These are phyloP conservation scores for Tetragonia tetragonoides DNA, from an alignment of 148 eudicot genomes.

Conservation along the genomic window DNA sequence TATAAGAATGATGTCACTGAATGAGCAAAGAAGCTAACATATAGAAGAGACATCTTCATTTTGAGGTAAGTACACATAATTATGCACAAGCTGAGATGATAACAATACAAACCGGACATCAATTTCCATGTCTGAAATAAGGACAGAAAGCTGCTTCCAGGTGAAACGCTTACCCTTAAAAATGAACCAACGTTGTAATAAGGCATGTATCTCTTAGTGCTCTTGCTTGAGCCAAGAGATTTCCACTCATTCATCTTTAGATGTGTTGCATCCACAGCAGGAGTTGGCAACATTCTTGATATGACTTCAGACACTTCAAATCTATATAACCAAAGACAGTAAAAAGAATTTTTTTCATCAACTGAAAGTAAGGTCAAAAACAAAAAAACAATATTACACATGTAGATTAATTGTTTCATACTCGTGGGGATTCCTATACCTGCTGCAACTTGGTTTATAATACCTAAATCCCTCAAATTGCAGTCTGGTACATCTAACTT, in stretches of 20 bases:
- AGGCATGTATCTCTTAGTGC: conserved; percentile 66
- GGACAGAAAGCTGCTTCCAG: not conserved
- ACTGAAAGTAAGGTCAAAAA: not conserved
- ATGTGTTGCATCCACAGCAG: conserved; percentile 43
- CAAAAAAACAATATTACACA: conserved; percentile 1
- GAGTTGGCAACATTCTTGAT: conserved; percentile 48
- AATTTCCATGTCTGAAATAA: not conserved
- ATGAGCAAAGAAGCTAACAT: not conserved
- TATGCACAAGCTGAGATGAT: not conserved
- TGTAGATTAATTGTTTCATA: not conserved
- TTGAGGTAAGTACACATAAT: too few species aligned
- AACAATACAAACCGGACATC: too few species aligned
- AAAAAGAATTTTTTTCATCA: not conserved
- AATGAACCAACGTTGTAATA: conserved; percentile 69
- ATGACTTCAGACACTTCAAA: conserved; percentile 60
- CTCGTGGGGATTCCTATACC: not conserved
- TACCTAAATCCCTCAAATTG: too few species aligned
- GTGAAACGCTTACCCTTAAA: conserved; percentile 44
- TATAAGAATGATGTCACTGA: not conserved
- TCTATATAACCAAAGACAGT: conserved; percentile 34
- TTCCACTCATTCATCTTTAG: conserved; percentile 41
- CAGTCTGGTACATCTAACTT: too few species aligned
- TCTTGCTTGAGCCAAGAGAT: conserved; percentile 51
- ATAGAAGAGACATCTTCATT: not conserved
- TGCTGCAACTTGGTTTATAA: not conserved